phyloP scores from a whole-genome alignment of 345 rosid genomes.

The Aquilaria yunnanensis region DNA sequence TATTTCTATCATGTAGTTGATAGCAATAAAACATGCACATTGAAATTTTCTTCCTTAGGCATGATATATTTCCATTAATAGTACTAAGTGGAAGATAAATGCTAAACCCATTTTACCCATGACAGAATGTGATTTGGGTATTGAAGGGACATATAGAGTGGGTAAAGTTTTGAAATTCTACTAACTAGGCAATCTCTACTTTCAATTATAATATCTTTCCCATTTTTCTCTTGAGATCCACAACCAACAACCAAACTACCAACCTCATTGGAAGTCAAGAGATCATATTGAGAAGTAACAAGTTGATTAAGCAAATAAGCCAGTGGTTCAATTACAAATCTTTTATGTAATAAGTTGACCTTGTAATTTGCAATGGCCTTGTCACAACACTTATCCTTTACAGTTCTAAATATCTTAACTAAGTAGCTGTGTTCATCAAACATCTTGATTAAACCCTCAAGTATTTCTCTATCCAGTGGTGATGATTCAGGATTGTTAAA shows the following conservation, averaged over 20 bases:
- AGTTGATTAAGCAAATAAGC: no score
- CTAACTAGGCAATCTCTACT: background rate
- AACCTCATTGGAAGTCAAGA: background rate
- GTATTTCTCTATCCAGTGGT: background rate
- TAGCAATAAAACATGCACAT: background rate
- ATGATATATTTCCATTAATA: background rate
- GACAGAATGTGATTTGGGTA: slow-evolving; percentile 1
- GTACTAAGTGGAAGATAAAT: background rate
- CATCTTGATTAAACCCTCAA: background rate
- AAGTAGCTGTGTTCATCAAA: background rate
- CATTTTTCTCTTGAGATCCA: no score
- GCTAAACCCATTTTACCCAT: slow-evolving; percentile 2
- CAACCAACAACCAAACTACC: slow-evolving; percentile 1
- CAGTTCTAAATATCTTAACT: no score
- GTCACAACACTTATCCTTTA: background rate
- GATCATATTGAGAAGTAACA: background rate
- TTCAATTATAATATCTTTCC: background rate
- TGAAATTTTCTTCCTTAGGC: background rate
- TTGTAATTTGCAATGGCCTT: background rate
- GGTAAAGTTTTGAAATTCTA: background rate
- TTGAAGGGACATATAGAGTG: slow-evolving; percentile 7
- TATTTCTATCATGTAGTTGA: background rate
- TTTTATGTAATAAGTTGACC: background rate
- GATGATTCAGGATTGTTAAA: no score
- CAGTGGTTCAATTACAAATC: no score